These are phyloP conservation scores for Apiotrichum brassicae DNA, from an alignment of 1,284 basidiomycete species.

Conservation along the genomic window DNA sequence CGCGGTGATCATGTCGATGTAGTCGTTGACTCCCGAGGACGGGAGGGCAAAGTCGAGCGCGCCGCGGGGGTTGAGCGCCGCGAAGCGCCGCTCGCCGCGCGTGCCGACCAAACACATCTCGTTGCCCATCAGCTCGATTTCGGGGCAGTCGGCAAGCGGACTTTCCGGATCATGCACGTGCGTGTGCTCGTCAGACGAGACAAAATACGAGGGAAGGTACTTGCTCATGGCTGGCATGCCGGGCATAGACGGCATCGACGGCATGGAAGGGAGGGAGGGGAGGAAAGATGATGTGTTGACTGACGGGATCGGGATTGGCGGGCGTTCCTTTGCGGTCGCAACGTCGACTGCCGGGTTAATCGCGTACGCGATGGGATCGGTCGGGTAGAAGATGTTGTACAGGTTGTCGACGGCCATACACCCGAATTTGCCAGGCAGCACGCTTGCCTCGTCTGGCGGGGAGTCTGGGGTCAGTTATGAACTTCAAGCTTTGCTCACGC, in stretches of 20 bases:
- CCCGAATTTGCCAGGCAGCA: constrained; percentile 51
- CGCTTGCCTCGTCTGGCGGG: constrained; percentile 27
- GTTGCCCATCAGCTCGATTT: constrained; percentile 33
- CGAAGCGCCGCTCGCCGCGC: constrained; percentile 44
- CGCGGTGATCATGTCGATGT: constrained; percentile 44
- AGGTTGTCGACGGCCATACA: constrained; percentile 52
- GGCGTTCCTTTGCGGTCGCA: constrained; percentile 41
- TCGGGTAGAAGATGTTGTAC: constrained; percentile 53
- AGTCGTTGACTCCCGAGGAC: constrained; percentile 42
- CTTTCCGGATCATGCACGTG: constrained; percentile 31
- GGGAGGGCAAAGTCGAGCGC: constrained; percentile 46
- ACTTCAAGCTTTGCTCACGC: constrained; percentile 21
- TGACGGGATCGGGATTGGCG: constrained; percentile 48
- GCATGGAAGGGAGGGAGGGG: constrained; percentile 40
- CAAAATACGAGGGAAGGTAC: constrained; percentile 33
- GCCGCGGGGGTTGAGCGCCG: constrained; percentile 47
- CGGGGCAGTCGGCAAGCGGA: not conserved
- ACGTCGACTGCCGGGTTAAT: constrained; percentile 44
- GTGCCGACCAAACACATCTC: constrained; percentile 22
- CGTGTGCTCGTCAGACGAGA: not conserved
- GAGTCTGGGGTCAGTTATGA: constrained; percentile 5
- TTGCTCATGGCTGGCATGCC: constrained; percentile 22
- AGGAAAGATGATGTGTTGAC: constrained; percentile 40
- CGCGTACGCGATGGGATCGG: constrained; percentile 51
- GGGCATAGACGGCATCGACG: constrained; percentile 16